phyloP scores from a whole-genome alignment of 768 basidiomycete species.

The Pleurotus platypus region DNA sequence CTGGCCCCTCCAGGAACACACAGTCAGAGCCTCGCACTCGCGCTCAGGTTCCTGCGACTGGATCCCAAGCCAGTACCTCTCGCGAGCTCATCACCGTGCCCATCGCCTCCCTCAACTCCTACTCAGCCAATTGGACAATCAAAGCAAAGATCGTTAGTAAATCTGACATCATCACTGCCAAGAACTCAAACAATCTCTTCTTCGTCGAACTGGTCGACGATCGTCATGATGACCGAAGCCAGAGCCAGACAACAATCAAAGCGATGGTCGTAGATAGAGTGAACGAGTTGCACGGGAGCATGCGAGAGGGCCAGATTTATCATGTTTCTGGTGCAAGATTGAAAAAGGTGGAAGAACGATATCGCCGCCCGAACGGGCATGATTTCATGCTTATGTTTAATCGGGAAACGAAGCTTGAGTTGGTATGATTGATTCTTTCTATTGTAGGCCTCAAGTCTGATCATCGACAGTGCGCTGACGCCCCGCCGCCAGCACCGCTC shows the following conservation, averaged over 20 bases:
- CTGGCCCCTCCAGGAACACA: too few relatives aligned
- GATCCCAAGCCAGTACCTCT: too few relatives aligned
- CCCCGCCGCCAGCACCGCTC: neutral
- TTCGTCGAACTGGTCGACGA: neutral
- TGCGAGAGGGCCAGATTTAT: neutral
- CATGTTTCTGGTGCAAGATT: neutral
- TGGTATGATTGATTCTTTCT: neutral
- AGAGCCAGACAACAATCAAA: neutral
- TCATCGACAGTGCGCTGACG: neutral
- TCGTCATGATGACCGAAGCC: neutral
- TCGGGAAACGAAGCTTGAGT: neutral
- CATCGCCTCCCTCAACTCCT: neutral
- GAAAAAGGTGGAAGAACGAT: neutral
- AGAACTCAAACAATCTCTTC: neutral
- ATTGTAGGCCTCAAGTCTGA: neutral
- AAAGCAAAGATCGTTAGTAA: neutral
- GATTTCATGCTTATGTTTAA: neutral
- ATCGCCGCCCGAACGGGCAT: neutral
- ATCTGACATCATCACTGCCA: neutral
- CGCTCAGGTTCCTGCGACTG: too few relatives aligned
- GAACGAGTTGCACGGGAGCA: neutral
- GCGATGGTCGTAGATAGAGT: neutral
- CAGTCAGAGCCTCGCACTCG: too few relatives aligned
- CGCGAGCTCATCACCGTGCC: neutral
- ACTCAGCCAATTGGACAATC: neutral